These are phyloP conservation scores for Clarireedia hainanense DNA, from an alignment of 2,329 filamentous ascomycete genomes.

Conservation along the genomic window DNA sequence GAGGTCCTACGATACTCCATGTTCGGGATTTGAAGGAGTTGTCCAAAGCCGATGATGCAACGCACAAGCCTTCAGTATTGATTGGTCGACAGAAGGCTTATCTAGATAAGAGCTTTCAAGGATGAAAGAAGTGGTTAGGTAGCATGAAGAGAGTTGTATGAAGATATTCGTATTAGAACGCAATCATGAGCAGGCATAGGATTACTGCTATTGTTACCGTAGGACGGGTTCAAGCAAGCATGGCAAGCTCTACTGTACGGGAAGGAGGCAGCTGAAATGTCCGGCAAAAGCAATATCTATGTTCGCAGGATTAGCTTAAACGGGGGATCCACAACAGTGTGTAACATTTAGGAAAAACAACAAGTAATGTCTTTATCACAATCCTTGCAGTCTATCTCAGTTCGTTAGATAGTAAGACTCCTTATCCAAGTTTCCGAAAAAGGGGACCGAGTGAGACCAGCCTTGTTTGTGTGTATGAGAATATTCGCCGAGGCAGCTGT, in stretches of 20 bases:
- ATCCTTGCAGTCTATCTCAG: slow-evolving; percentile 20
- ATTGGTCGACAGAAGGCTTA: slow-evolving; percentile 15
- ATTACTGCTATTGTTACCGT: background rate
- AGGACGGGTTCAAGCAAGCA: too few relatives aligned
- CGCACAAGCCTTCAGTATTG: background rate
- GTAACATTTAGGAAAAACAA: slow-evolving; percentile 11
- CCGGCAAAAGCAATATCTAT: too few relatives aligned
- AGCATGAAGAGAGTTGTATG: background rate
- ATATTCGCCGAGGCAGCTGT: background rate
- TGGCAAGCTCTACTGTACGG: too few relatives aligned
- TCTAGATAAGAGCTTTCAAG: slow-evolving; percentile 19
- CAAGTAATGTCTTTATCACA: slow-evolving; percentile 18
- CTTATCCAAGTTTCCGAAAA: slow-evolving; percentile 9
- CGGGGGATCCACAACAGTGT: background rate
- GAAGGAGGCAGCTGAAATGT: too few relatives aligned
- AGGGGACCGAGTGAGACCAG: slow-evolving; percentile 5
- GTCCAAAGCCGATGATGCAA: background rate
- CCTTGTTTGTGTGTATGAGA: background rate
- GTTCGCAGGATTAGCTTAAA: too few relatives aligned
- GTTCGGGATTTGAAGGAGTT: too few relatives aligned
- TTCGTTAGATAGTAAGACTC: slow-evolving; percentile 12
- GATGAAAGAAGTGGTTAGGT: background rate
- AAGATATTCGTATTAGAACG: background rate
- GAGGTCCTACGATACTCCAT: slow-evolving; percentile 28
- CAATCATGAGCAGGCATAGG: background rate